Evolutionary conservation across 306 rosid species (phyloP), one percentile per base, ranked within the genome.

Genomic region (Ammopiptanthus mongolicus): DNA sequence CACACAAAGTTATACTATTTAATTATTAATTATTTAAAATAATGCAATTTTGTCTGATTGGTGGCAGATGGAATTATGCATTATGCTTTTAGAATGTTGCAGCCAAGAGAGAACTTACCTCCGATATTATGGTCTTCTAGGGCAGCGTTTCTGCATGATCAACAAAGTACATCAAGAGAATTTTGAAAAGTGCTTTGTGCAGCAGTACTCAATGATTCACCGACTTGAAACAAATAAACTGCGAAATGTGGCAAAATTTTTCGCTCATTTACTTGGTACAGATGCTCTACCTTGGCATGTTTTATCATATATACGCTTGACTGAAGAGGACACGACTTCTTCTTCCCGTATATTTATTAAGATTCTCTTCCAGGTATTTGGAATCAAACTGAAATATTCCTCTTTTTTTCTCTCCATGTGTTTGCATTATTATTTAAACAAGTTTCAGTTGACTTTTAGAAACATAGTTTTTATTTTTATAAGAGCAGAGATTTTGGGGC

Each of bases 251-350:
- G 97, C 87, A 0, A 95, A 92, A 58, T 90, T 92, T 78, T 95
- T 92, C 29, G 97, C 97, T 21, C 99, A 95, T 80, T 82, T 95
- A 71, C 97, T 95, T 1, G 97, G 97, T 62, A 95, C 97, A 8
- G 84, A 84, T 72, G 97, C 97, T 50, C 73, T 95, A 21, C 98
- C 97, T 15, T 95, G 98, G 98, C 95, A 90, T 78, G 88, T 85
- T 46, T 82, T 93, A 14, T 78, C 97, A 8, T 91, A 93, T 62
- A 89, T 93, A 70, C 93, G 97, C 48, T 66, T 93, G 68, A 93
- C 98, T 1, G 97, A 91, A 74, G 98, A 93, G 71, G 98, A 93
- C 82, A 93, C 93, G 33, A 93, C 97, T 42, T 91, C 95, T 33
- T 93, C 98, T 31, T 93, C 97, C 19, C 89, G 97, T 66, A 91